These are phyloP conservation scores for Xylariaceae sp. DNA, from an alignment of 2,329 filamentous ascomycete genomes.

Conservation along the genomic window DNA sequence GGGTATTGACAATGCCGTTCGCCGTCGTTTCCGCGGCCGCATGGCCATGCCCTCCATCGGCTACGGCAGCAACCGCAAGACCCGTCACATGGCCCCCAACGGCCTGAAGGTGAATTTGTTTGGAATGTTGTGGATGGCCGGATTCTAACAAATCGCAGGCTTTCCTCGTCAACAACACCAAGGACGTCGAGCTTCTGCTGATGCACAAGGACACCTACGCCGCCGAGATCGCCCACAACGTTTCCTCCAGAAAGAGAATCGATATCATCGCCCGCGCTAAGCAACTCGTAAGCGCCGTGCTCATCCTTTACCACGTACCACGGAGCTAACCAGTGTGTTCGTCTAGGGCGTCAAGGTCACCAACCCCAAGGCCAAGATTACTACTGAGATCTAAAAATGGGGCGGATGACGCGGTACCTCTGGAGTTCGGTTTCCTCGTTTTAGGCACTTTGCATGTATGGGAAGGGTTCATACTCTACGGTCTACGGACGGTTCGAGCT, in stretches of 20 bases:
- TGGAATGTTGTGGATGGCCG: neutral
- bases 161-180: constrained; percentile 96
- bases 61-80: constrained; percentile 99
- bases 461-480: constrained; percentile 35
- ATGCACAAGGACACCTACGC: constrained; percentile 99
- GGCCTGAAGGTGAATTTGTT: constrained; percentile 71
- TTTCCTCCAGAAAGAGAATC: constrained; percentile 98
- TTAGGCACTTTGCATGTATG: constrained; percentile 36
- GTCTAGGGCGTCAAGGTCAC: constrained; percentile 89
- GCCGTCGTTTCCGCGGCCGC: constrained; percentile 95
- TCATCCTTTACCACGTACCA: neutral
- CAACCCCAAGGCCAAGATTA: constrained; percentile 98
- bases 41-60: constrained; percentile 98
- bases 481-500: constrained; percentile 35
- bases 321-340: neutral
- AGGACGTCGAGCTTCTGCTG: constrained; percentile 93
- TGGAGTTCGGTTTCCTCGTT: constrained; percentile 36
- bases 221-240: constrained; percentile 97
- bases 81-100: constrained; percentile 96
- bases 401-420: constrained; percentile 25
- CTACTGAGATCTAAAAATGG: constrained; percentile 74
- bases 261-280: constrained; percentile 97
- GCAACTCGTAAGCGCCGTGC: constrained; percentile 56
- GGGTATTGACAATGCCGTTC: constrained; percentile 99
- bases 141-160: constrained; percentile 41